phyloP scores from a whole-genome alignment of 2,329 filamentous ascomycete genomes.

The Aspergillus viridinutans region DNA sequence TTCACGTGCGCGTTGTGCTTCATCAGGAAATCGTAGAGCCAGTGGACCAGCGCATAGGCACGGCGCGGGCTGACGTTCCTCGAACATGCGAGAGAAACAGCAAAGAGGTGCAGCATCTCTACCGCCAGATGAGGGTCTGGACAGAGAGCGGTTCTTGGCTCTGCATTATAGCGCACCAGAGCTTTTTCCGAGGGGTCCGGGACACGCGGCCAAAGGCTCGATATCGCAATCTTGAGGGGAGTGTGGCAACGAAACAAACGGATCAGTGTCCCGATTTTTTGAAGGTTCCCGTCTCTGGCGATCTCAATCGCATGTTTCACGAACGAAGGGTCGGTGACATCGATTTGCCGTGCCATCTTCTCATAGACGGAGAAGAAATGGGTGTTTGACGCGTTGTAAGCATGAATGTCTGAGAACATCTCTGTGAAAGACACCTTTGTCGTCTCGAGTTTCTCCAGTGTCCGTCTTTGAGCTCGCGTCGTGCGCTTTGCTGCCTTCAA shows the following conservation, averaged over 20 bases:
- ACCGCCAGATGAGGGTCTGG: conserved; percentile 36
- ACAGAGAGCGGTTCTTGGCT: conserved; percentile 14
- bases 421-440: conserved; percentile 23
- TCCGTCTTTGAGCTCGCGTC: conserved; percentile 19
- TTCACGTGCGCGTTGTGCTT: conserved; percentile 41
- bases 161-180: conserved; percentile 23
- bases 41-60: conserved; percentile 45
- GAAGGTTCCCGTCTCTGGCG: conserved; percentile 26
- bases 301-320: conserved; percentile 27
- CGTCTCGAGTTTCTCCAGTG: conserved; percentile 25
- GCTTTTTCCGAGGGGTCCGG: conserved; percentile 21
- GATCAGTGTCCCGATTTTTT: conserved; percentile 26
- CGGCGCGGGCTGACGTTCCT: conserved; percentile 34
- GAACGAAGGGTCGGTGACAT: conserved; percentile 32
- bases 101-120: conserved; percentile 44
- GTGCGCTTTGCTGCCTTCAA: conserved; percentile 22
- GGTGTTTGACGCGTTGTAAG: conserved; percentile 22
- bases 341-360: conserved; percentile 26
- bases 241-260: conserved; percentile 34
- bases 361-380: conserved; percentile 29
- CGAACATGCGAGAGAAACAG: conserved; percentile 40
- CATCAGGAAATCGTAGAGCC: conserved; percentile 45
- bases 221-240: conserved; percentile 35
- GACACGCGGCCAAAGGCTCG: conserved; percentile 25
- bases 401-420: conserved; percentile 23